Percentiles rank a stretch among this genome's conserved stretches.
phyloP scores from a whole-genome alignment of 1,284 basidiomycete species.

The Tylopilus sp. region DNA sequence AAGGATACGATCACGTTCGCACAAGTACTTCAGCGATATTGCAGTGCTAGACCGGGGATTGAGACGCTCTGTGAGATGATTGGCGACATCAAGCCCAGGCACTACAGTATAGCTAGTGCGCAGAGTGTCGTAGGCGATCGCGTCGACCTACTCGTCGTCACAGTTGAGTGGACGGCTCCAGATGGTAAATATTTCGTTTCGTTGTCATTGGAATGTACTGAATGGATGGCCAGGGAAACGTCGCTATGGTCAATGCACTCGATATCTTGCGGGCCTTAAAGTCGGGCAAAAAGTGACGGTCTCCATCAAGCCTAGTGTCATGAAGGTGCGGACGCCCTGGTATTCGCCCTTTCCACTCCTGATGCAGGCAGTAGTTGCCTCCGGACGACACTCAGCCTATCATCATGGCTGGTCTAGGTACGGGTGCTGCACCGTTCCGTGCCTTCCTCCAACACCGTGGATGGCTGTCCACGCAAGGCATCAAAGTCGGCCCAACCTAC shows the following conservation, averaged over 20 bases:
- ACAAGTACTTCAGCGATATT: constrained; percentile 81
- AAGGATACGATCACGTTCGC: constrained; percentile 95
- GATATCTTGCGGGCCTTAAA: constrained; percentile 84
- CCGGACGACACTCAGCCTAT: constrained; percentile 83
- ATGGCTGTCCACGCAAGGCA: constrained; percentile 71
- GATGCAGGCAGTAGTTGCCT: constrained; percentile 61
- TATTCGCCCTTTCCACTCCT: not conserved
- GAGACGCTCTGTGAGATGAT: constrained; percentile 85
- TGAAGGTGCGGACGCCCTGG: constrained; percentile 70
- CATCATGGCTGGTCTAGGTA: constrained; percentile 98
- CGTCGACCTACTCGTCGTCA: constrained; percentile 93
- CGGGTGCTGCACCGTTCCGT: constrained; percentile 97
- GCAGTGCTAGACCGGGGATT: constrained; percentile 75
- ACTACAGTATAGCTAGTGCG: constrained; percentile 96
- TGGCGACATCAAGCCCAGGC: constrained; percentile 94
- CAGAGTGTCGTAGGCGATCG: constrained; percentile 93
- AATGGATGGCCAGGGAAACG: constrained; percentile 51
- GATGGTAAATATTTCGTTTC: constrained; percentile 53
- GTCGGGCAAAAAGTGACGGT: constrained; percentile 94
- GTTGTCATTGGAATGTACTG: not conserved
- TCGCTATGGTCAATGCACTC: constrained; percentile 94
- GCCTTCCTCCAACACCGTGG: constrained; percentile 97
- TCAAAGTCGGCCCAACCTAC: constrained; percentile 85
- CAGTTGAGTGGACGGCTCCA: constrained; percentile 91
- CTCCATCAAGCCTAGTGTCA: constrained; percentile 97